Evolutionary conservation across 768 basidiomycete genomes (phyloP), one percentile per base, ranked within the genome.

Genomic region (Clathrus columnatus): DNA sequence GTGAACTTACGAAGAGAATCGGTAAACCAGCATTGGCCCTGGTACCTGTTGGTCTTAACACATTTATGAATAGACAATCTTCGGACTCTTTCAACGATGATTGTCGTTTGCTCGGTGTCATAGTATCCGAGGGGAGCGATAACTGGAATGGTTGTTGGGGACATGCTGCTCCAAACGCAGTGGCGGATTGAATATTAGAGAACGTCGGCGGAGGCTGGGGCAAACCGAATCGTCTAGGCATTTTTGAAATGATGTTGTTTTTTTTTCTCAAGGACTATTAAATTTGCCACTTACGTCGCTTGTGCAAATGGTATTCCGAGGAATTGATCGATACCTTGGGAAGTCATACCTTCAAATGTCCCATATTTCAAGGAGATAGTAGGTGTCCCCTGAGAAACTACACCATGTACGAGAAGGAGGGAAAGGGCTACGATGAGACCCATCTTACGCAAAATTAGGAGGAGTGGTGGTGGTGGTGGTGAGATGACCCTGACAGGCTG

Each of bases 271-370:
- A 24, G 44, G 27, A 21, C 14, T 36, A 11, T 36, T 4, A 11
- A 36, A 8, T n/a, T 36, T 36, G 36, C 11, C n/a, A 56, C 75
- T 60, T 57, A 82, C 80, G 80, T 78, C 23, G 80, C 75, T 61
- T 73, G 58, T 8, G 77, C 79, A 53, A 76, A 82, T 1, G 80
- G 80, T 36, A 82, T 79, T 2, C 79, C 78, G 1, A 77, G 64
- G 61, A 76, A 81, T 54, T 71, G 67, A 7, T 71, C 62, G 14
- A 67, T 61, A 3, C 54, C 54, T 2, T 70, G 70, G 27, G 64
- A 64, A 7, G 62, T 60, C 14, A 54, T 61, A 17, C 80, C 80
- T 18, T 67, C 68, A 62, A 80, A 71, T 0, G 71, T 76, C 5
- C 68, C 78, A 44, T 67, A 57, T 59, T 76, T 75, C 30, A 80